Conservation (phyloP, 2,329 filamentous ascomycete genomes). For the Venturia carpophila region DNA sequence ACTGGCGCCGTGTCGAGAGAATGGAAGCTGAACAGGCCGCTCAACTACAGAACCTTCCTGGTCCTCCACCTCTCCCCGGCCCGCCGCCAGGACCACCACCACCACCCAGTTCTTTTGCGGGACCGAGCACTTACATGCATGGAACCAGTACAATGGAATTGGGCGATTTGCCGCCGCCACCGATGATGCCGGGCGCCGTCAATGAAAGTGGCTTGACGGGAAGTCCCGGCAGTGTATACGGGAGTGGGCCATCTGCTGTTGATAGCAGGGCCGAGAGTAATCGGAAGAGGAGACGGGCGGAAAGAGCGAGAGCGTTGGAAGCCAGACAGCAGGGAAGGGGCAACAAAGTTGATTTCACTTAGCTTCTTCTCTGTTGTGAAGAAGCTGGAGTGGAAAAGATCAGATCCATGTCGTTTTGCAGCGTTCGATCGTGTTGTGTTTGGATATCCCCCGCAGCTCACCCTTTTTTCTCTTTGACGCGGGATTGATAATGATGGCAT, state of each 20-base stretch:
- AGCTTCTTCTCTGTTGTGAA: not conserved
- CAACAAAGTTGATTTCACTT: slow-evolving; percentile 7
- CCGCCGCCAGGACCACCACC: slow-evolving; percentile 26
- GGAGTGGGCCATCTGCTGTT: slow-evolving; percentile 32
- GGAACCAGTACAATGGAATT: not conserved
- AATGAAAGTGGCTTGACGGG: slow-evolving; percentile 23
- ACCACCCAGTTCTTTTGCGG: slow-evolving; percentile 18
- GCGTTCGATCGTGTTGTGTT: not conserved
- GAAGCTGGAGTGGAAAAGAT: not conserved
- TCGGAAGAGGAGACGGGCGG: slow-evolving; percentile 32
- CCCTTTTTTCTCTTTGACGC: not conserved
- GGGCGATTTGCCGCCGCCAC: slow-evolving; percentile 27
- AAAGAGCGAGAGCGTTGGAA: slow-evolving; percentile 28
- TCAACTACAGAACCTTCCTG: slow-evolving; percentile 27
- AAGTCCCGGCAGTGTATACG: slow-evolving; percentile 25
- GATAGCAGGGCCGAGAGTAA: slow-evolving; percentile 35
- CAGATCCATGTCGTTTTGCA: not conserved
- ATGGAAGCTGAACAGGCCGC: slow-evolving; percentile 24
- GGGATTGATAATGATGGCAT: not conserved
- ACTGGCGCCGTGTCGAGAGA: slow-evolving; percentile 34
- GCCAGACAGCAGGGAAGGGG: slow-evolving; percentile 8
- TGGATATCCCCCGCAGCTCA: not conserved
- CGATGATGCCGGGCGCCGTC: slow-evolving; percentile 27
- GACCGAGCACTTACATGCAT: slow-evolving; percentile 4
- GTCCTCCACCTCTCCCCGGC: slow-evolving; percentile 26